A percentile compares a stretch with the other conserved stretches of the same genome.
Evolutionary conservation across 163 green algal species (phyloP).

Genomic region (Coccomyxa subellipsoidea): DNA sequence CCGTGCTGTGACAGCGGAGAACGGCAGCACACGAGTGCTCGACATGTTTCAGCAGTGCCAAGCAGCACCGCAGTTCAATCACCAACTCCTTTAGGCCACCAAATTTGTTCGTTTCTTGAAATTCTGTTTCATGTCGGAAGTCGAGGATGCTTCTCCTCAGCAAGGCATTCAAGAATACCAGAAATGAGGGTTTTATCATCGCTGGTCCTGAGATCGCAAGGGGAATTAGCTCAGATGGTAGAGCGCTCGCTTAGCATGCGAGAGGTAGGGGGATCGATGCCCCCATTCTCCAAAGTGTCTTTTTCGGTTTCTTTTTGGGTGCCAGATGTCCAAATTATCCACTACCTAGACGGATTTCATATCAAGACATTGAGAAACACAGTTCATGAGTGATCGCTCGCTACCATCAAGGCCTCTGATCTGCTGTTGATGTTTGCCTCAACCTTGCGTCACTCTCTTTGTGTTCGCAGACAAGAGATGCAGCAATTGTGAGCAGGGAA

Average conservation of each 20-base stretch:
- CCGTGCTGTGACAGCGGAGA: background rate
- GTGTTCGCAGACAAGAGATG: no score
- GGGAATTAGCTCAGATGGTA: constrained; percentile 7
- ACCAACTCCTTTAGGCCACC: no score
- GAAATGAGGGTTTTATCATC: background rate
- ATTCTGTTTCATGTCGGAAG: background rate
- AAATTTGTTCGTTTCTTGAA: no score
- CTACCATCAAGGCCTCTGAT: no score
- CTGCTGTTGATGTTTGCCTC: no score
- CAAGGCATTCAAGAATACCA: background rate
- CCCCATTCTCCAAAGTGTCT: background rate
- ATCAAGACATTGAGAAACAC: no score
- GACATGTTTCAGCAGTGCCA: background rate
- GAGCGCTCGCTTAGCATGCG: background rate
- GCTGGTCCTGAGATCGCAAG: no score
- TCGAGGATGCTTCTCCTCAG: background rate
- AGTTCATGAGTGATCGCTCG: no score
- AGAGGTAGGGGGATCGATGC: background rate
- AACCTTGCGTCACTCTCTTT: no score
- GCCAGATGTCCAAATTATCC: background rate
- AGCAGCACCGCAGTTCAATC: background rate
- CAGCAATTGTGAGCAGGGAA: no score
- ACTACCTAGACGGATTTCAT: background rate
- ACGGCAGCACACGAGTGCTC: background rate
- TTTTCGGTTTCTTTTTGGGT: background rate